phyloP scores from a whole-genome alignment of 805 yeast genomes.

The Candida insectalens region DNA sequence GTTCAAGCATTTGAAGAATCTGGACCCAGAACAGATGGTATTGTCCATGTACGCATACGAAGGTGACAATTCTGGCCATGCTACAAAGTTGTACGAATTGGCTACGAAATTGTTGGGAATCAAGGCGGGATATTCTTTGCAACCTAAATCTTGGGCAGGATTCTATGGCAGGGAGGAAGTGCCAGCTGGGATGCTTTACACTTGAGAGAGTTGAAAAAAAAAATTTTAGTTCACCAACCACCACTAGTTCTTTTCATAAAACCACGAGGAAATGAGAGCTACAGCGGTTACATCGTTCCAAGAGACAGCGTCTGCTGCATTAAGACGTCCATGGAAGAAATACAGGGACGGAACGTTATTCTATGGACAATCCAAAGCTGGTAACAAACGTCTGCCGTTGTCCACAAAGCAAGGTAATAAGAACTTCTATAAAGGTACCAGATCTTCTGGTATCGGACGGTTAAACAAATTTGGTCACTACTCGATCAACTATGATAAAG shows the following conservation, averaged over 20 bases:
- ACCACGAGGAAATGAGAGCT: conserved; percentile 4
- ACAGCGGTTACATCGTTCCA: conserved; percentile 4
- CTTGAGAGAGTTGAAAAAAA: conserved; percentile 20
- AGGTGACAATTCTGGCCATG: conserved; percentile 81
- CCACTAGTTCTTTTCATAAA: neutral
- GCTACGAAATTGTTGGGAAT: conserved; percentile 19
- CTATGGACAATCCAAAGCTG: conserved; percentile 70
- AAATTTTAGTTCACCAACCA: neutral
- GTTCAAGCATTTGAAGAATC: neutral
- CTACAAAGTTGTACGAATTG: conserved; percentile 37
- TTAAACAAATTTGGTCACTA: conserved; percentile 69
- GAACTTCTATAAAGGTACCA: conserved; percentile 90
- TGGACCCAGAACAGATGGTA: conserved; percentile 3
- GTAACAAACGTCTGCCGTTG: conserved; percentile 74
- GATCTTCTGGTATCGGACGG: conserved; percentile 87
- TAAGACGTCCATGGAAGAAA: conserved; percentile 85
- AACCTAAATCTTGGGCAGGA: conserved; percentile 77
- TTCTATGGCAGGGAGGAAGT: conserved; percentile 69
- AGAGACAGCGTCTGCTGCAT: conserved; percentile 22
- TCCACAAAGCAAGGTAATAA: conserved; percentile 94
- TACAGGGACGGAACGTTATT: conserved; percentile 75
- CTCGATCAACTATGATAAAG: conserved; percentile 72
- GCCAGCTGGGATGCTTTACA: conserved; percentile 66
- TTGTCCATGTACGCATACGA: conserved; percentile 59
- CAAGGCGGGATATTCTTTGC: conserved; percentile 20